phyloP scores from a whole-genome alignment of 1,139 yeast genomes.

The Geotrichum carabidarum region DNA sequence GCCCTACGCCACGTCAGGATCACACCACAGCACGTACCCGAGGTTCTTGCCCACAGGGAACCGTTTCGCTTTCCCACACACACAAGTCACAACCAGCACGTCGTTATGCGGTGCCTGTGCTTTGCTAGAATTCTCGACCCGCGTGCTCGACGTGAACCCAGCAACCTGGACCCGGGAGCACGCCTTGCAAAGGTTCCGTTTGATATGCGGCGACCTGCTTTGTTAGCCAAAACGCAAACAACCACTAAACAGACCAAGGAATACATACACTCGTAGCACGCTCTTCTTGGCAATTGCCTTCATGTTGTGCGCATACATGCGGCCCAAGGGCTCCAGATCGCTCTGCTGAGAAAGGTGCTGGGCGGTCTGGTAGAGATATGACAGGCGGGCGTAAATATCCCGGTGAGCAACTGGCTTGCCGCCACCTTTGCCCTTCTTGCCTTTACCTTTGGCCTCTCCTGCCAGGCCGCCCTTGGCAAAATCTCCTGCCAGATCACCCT shows the following conservation, averaged over 20 bases:
- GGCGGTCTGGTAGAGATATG: constrained; percentile 54
- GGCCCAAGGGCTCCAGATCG: constrained; percentile 30
- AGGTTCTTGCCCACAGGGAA: constrained; percentile 41
- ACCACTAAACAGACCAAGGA: background rate
- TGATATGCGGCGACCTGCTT: constrained; percentile 47
- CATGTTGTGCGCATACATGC: constrained; percentile 42
- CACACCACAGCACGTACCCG: constrained; percentile 33
- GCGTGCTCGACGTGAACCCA: constrained; percentile 42
- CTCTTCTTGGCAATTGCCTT: constrained; percentile 54
- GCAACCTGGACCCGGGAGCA: constrained; percentile 50
- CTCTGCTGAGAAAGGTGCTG: constrained; percentile 29
- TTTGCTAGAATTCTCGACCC: constrained; percentile 32
- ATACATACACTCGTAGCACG: constrained; percentile 47
- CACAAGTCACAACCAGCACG: constrained; percentile 34
- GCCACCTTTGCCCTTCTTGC: constrained; percentile 26
- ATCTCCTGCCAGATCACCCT: no score
- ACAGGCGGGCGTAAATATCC: constrained; percentile 56
- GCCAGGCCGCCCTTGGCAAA: no score
- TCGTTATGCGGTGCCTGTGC: constrained; percentile 32
- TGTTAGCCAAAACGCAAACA: background rate
- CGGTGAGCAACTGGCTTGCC: constrained; percentile 45
- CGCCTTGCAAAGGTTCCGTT: constrained; percentile 56
- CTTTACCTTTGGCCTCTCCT: background rate
- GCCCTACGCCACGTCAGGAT: constrained; percentile 1
- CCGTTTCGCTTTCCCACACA: constrained; percentile 39